A percentile compares a stretch with the other conserved stretches of the same genome.
Evolutionary conservation across 352 stramenopile genomes (phyloP).

Genomic region (Globisporangium spinosum): DNA sequence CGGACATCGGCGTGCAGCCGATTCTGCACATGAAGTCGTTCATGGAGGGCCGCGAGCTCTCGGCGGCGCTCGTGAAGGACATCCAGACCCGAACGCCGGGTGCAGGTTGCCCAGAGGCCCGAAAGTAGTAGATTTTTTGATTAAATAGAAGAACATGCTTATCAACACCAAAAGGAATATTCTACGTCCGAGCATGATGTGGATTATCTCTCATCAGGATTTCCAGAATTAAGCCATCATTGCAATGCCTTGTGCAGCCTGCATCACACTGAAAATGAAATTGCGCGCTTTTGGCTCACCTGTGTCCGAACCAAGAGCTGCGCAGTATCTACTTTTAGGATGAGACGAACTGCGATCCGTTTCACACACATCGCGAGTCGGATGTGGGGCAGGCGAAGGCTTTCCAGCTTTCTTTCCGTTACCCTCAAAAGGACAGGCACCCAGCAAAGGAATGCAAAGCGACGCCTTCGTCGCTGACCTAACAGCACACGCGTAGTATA

Average conservation of each 20-base stretch:
- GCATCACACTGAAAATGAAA: background rate
- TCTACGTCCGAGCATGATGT: too few species aligned
- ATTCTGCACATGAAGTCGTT: conserved; percentile 97
- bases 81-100: conserved; percentile 65
- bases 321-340: background rate
- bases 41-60: conserved; percentile 90
- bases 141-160: background rate
- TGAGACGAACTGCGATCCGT: conserved; percentile 1
- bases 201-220: too few species aligned
- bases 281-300: background rate
- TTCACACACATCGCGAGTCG: background rate
- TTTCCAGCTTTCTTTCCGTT: conserved; percentile 4
- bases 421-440: background rate
- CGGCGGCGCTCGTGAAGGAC: conserved; percentile 80
- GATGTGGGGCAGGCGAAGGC: background rate
- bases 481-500: background rate
- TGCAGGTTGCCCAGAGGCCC: conserved; percentile 46
- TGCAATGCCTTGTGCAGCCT: too few species aligned
- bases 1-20: conserved; percentile 91
- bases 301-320: background rate
- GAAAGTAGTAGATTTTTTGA: conserved; percentile 9
- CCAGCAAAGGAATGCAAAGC: background rate
- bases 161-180: background rate
- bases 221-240: too few species aligned
- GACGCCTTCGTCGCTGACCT: background rate